These are phyloP conservation scores for Stentor roeselii DNA, from an alignment of 73 alveolate species.

Conservation along the genomic window DNA sequence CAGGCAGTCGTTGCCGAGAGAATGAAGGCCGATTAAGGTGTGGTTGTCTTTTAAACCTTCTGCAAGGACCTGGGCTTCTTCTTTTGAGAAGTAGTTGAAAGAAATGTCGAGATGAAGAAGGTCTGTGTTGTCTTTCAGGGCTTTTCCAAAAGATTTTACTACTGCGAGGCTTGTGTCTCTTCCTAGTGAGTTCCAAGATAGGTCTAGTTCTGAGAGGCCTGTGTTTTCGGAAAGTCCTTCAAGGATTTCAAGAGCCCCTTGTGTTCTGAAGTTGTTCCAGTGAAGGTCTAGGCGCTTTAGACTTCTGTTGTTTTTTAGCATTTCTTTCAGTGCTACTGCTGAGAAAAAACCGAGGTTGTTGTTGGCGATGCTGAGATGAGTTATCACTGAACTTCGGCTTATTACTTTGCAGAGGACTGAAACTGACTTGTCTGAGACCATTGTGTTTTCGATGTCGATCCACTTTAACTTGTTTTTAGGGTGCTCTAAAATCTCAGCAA, in stretches of 20 bases:
- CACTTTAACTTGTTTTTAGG: neutral
- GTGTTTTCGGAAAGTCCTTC: constrained; percentile 11
- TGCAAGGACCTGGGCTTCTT: constrained; percentile 55
- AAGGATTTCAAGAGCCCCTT: constrained; percentile 42
- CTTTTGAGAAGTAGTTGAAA: constrained; percentile 55
- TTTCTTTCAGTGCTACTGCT: neutral
- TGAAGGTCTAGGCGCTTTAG: constrained; percentile 42
- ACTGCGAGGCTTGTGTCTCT: neutral
- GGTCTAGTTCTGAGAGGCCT: neutral
- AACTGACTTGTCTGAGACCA: neutral
- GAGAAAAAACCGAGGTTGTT: neutral
- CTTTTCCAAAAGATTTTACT: constrained; percentile 37
- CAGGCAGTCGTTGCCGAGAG: constrained; percentile 74
- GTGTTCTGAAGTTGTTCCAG: constrained; percentile 54
- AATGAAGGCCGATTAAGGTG: constrained; percentile 75
- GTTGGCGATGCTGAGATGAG: neutral
- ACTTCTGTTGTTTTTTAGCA: neutral
- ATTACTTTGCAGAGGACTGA: constrained; percentile 10
- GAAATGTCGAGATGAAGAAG: constrained; percentile 78
- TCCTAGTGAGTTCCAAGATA: constrained; percentile 19
- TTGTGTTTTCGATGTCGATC: neutral
- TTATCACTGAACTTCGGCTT: neutral
- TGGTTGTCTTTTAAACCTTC: constrained; percentile 72
- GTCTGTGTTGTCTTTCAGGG: constrained; percentile 45
- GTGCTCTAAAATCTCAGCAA: neutral